These are phyloP conservation scores for Aspergillus fijiensis DNA, from an alignment of 2,329 filamentous ascomycete species.

Conservation along the genomic window DNA sequence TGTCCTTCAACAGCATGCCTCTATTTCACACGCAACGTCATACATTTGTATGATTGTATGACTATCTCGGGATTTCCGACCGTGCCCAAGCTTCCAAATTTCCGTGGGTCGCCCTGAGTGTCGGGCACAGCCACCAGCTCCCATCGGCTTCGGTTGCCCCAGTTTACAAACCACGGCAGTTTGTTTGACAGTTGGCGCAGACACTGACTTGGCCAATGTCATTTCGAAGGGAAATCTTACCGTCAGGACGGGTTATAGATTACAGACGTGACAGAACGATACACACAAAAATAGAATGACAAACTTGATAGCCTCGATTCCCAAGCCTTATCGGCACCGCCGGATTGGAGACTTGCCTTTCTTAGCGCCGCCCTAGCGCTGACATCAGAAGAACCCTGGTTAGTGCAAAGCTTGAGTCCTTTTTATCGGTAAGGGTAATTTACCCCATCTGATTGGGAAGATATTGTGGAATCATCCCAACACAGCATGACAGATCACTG, in stretches of 20 bases:
- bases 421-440: constrained; percentile 1
- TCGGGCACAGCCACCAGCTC: not conserved
- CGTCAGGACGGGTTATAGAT: not conserved
- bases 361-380: constrained; percentile 1
- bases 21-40: no score
- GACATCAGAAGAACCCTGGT: not conserved
- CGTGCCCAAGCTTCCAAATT: no score
- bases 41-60: no score
- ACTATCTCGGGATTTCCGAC: no score
- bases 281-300: not conserved
- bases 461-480: not conserved
- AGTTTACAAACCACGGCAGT: not conserved
- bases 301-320: constrained; percentile 1
- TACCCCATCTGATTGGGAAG: not conserved
- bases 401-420: not conserved
- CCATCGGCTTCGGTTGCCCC: not conserved
- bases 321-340: not conserved
- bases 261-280: not conserved
- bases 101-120: no score
- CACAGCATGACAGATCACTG: constrained; percentile 6
- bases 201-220: not conserved
- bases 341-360: not conserved
- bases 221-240: not conserved
- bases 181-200: not conserved
- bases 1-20: no score